Evolutionary conservation across 208 protist genomes (phyloP).

Genomic region (Wallacemonas collosoma): DNA sequence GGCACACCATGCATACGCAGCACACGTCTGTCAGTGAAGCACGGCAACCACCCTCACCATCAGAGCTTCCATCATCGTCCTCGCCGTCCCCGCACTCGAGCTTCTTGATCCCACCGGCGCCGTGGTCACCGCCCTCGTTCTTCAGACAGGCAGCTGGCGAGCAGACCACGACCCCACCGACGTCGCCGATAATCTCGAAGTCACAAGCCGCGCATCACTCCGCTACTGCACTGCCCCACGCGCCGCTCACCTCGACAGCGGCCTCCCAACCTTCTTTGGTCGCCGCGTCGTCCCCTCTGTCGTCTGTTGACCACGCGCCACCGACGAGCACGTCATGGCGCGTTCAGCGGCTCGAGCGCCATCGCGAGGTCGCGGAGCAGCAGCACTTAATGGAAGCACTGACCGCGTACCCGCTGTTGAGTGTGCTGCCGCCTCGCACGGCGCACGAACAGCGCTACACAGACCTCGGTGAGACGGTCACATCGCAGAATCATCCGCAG

Average conservation of each 20-base stretch:
- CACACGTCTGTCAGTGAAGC: too few relatives aligned
- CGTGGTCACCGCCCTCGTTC: constrained; percentile 11
- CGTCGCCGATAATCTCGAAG: background rate
- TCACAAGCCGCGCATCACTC: background rate
- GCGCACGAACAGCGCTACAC: constrained; percentile 40
- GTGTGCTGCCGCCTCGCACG: constrained; percentile 36
- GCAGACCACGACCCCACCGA: background rate
- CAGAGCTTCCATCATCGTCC: background rate
- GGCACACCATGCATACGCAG: too few relatives aligned
- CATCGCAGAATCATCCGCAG: background rate
- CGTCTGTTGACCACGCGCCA: background rate
- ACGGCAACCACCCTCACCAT: too few relatives aligned
- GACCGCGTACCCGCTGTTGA: constrained; percentile 18
- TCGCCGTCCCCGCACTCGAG: background rate
- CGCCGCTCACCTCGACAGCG: background rate
- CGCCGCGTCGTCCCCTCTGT: background rate
- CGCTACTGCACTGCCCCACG: too few relatives aligned
- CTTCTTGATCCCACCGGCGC: constrained; percentile 10
- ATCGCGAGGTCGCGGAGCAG: constrained; percentile 28
- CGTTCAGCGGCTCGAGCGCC: constrained; percentile 23
- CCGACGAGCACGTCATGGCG: background rate
- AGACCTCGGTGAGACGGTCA: background rate
- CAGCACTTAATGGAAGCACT: constrained; percentile 20
- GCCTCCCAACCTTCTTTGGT: background rate
- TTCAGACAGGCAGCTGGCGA: background rate